These are phyloP conservation scores for Plasmodium sp. DNA, from an alignment of 169 alveolate species.

Conservation along the genomic window DNA sequence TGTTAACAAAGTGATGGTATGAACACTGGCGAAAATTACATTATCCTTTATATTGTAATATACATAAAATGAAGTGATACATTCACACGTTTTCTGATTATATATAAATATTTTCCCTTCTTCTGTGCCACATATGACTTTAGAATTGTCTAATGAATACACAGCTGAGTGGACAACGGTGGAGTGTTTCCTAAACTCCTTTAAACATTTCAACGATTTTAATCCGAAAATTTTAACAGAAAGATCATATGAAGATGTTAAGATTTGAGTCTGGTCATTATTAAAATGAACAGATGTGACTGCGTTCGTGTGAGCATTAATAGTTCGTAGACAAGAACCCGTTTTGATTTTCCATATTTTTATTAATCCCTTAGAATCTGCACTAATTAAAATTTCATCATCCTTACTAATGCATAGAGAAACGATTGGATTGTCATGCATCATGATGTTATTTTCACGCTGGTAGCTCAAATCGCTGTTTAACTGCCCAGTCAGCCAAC, in stretches of 20 bases:
- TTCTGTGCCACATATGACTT: slow-evolving; percentile 84
- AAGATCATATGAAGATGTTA: slow-evolving; percentile 88
- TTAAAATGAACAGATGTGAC: slow-evolving; percentile 86
- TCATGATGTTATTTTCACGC: slow-evolving; percentile 85
- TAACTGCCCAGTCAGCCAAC: slow-evolving; percentile 84
- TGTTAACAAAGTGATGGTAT: slow-evolving; percentile 32
- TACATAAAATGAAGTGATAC: slow-evolving; percentile 81
- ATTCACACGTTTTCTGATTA: slow-evolving; percentile 81
- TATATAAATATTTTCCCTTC: slow-evolving; percentile 84
- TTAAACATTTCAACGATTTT: slow-evolving; percentile 82
- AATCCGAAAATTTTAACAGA: slow-evolving; percentile 85
- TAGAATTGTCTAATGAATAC: slow-evolving; percentile 79
- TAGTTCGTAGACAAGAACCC: slow-evolving; percentile 81
- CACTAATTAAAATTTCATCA: slow-evolving; percentile 90
- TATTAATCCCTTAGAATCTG: slow-evolving; percentile 85
- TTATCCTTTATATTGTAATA: slow-evolving; percentile 68
- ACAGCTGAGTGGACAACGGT: slow-evolving; percentile 80
- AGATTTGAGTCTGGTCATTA: slow-evolving; percentile 84
- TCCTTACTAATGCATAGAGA: slow-evolving; percentile 89
- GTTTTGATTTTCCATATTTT: slow-evolving; percentile 75
- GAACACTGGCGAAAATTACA: slow-evolving; percentile 21
- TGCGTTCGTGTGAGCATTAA: slow-evolving; percentile 77
- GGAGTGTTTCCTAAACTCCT: slow-evolving; percentile 81
- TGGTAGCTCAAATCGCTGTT: slow-evolving; percentile 87
- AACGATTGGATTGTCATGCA: slow-evolving; percentile 87